These are phyloP conservation scores for Noccaea bulbosa DNA, from an alignment of 345 rosid genomes.

Conservation along the genomic window DNA sequence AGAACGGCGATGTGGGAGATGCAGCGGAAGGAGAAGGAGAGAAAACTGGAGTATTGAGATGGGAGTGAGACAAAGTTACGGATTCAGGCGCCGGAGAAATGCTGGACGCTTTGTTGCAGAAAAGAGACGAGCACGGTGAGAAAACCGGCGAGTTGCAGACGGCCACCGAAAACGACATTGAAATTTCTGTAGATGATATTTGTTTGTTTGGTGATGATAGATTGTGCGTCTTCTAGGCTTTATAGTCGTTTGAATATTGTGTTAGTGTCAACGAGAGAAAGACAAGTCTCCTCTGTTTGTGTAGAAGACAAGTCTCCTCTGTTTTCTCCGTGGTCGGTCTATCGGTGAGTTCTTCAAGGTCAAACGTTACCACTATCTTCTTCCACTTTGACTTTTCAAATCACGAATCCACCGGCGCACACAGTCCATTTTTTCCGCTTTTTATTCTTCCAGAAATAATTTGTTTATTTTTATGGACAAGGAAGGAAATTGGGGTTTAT, in stretches of 20 bases:
- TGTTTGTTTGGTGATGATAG: background rate
- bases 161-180: conserved; percentile 67
- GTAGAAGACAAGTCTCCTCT: conserved; percentile 10
- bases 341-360: conserved; percentile 25
- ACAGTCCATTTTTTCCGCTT: conserved; percentile 20
- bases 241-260: background rate
- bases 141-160: conserved; percentile 75
- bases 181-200: background rate
- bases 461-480: too few relatives aligned
- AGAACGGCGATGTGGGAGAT: conserved; percentile 65
- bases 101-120: conserved; percentile 51
- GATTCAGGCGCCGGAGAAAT: conserved; percentile 46
- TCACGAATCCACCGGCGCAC: conserved; percentile 38
- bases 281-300: background rate
- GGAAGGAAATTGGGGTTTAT: background rate
- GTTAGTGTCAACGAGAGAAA: conserved; percentile 5
- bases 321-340: background rate
- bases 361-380: conserved; percentile 33
- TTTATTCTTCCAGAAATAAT: conserved; percentile 15
- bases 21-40: conserved; percentile 51
- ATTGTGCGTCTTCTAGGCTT: background rate
- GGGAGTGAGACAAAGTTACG: conserved; percentile 43
- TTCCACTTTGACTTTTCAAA: conserved; percentile 35
- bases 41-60: conserved; percentile 47
- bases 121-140: conserved; percentile 70